A percentile compares a stretch with the other conserved stretches of the same genome.
These are phyloP conservation scores for Beauveria scarabaeidicola DNA, from an alignment of 2,329 filamentous ascomycete species.

Conservation along the genomic window DNA sequence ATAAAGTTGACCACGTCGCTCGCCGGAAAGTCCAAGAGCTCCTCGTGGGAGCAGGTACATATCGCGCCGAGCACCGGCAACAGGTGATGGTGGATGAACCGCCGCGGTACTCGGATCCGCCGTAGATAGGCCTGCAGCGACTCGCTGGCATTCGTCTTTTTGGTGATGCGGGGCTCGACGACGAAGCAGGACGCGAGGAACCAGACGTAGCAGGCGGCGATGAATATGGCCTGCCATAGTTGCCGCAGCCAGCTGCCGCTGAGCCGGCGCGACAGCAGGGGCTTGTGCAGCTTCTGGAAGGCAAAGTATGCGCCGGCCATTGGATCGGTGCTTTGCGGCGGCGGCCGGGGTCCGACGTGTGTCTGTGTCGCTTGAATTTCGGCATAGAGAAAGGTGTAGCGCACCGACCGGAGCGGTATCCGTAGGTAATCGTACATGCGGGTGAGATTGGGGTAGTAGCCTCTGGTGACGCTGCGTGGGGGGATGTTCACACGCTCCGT, in stretches of 20 bases:
- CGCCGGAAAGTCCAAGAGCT: conserved; percentile 43
- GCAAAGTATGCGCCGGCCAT: conserved; percentile 36
- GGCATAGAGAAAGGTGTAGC: conserved; percentile 46
- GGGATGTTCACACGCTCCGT: conserved; percentile 31
- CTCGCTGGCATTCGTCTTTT: conserved; percentile 23
- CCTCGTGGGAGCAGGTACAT: conserved; percentile 44
- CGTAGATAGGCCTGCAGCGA: conserved; percentile 39
- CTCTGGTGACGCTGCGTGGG: conserved; percentile 28
- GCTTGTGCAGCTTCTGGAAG: conserved; percentile 11
- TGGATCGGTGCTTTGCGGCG: conserved; percentile 1
- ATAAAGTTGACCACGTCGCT: conserved; percentile 45
- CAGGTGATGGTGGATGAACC: conserved; percentile 41
- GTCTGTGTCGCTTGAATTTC: conserved; percentile 1
- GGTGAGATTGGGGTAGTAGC: conserved; percentile 47
- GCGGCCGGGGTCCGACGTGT: conserved; percentile 11
- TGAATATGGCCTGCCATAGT: conserved; percentile 17
- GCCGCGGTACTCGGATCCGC: conserved; percentile 40
- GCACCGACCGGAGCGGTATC: conserved; percentile 39
- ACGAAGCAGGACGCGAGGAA: conserved; percentile 45
- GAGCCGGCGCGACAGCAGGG: conserved; percentile 13
- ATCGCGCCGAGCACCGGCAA: conserved; percentile 47
- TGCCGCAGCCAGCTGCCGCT: not conserved
- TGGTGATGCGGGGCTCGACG: conserved; percentile 25
- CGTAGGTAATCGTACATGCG: conserved; percentile 48
- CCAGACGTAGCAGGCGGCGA: conserved; percentile 43